Conservation (phyloP, 345 rosid genomes). For the Heritiera fomes region DNA sequence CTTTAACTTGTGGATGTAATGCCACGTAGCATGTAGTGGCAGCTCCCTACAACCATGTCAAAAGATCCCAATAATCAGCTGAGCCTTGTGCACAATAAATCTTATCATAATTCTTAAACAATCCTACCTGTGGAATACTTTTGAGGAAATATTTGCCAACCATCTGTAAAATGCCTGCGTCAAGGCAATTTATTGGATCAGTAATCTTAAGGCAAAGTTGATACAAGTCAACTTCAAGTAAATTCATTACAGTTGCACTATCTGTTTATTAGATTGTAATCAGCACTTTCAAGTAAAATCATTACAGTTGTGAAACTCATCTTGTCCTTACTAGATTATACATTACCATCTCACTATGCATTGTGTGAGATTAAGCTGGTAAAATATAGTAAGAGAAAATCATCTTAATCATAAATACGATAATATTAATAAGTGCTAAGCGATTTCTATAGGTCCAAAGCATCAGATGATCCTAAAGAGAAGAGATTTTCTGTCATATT, state of each 20-base stretch:
- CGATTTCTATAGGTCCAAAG: constrained; percentile 5
- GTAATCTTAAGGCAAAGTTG: neutral
- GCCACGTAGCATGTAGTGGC: constrained; percentile 81
- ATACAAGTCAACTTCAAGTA: neutral
- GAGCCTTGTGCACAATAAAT: neutral
- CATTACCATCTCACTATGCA: neutral
- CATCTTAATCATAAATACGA: neutral
- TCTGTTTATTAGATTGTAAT: neutral
- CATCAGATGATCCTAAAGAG: neutral
- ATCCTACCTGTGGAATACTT: constrained; percentile 63
- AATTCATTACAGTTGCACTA: neutral
- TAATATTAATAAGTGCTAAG: neutral
- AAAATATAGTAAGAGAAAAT: neutral
- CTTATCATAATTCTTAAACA: neutral
- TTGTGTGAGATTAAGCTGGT: neutral
- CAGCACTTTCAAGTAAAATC: neutral
- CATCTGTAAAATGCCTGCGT: constrained; percentile 43
- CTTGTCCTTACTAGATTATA: neutral
- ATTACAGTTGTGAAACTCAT: neutral
- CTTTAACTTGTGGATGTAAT: constrained; percentile 63
- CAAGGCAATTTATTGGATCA: constrained; percentile 1
- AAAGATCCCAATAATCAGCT: neutral
- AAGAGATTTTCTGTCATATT: neutral
- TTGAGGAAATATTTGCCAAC: constrained; percentile 53
- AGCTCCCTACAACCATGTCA: constrained; percentile 56